Conservation (phyloP, 2,329 filamentous ascomycete species). For the Parascedosporium putredinis region DNA sequence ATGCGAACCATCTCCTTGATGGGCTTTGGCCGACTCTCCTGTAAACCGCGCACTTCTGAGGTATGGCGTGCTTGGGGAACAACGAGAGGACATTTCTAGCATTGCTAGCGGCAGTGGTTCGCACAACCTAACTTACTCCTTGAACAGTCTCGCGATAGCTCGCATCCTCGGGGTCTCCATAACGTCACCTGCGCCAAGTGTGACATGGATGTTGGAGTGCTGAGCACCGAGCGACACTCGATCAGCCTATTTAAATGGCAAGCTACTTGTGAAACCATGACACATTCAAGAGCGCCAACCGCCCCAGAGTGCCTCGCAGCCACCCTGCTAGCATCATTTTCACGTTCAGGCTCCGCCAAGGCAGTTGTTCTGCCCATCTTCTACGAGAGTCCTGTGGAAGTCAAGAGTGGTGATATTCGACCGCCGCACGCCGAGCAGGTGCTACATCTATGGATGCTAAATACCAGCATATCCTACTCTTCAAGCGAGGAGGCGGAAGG, state of each 20-base stretch:
- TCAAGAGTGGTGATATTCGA: background rate
- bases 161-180: slow-evolving; percentile 1
- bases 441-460: slow-evolving; percentile 47
- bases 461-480: slow-evolving; percentile 42
- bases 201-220: slow-evolving; percentile 34
- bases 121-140: slow-evolving; percentile 7
- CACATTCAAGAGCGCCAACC: slow-evolving; percentile 21
- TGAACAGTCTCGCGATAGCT: slow-evolving; percentile 25
- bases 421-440: background rate
- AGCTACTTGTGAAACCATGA: slow-evolving; percentile 28
- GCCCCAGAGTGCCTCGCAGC: slow-evolving; percentile 41
- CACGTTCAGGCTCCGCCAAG: slow-evolving; percentile 48
- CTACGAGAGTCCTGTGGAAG: slow-evolving; percentile 11
- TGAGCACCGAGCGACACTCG: slow-evolving; percentile 32
- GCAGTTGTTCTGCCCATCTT: slow-evolving; percentile 35
- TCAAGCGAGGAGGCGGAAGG: slow-evolving; percentile 23
- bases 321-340: slow-evolving; percentile 40
- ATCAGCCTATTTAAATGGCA: slow-evolving; percentile 49
- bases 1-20: slow-evolving; percentile 15
- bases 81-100: slow-evolving; percentile 33
- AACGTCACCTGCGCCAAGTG: slow-evolving; percentile 35
- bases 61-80: slow-evolving; percentile 38
- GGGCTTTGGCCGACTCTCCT: slow-evolving; percentile 9
- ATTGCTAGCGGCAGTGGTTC: background rate
- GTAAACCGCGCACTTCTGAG: slow-evolving; percentile 39